Evolutionary conservation across 768 basidiomycete species (phyloP).

Genomic region (Lyophyllum atratum): DNA sequence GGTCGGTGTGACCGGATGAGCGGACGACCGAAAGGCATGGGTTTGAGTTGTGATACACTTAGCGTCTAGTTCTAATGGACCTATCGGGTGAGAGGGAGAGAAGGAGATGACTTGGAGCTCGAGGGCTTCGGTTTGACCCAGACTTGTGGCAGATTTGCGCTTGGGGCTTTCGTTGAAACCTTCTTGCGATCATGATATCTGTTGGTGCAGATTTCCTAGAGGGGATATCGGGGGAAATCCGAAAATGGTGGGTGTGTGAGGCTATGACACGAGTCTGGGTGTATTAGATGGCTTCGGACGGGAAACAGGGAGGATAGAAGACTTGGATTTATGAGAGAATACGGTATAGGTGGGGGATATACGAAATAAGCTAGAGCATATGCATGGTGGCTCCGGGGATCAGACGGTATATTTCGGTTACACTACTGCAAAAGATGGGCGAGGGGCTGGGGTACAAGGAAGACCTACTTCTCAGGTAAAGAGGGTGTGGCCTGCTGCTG

Average conservation of each 20-base stretch:
- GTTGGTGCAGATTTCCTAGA: slow-evolving; percentile 2
- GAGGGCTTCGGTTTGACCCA: neutral
- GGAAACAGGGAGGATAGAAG: neutral
- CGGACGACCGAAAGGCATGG: neutral
- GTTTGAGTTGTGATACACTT: neutral
- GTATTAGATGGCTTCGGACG: neutral
- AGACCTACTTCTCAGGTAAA: neutral
- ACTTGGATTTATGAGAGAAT: neutral
- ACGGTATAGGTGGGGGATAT: neutral
- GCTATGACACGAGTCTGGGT: neutral
- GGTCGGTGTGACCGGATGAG: neutral
- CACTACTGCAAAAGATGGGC: neutral
- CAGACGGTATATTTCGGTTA: neutral
- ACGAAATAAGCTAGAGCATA: neutral
- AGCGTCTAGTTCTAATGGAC: too few relatives aligned
- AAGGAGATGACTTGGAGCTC: too few relatives aligned
- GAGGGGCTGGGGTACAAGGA: neutral
- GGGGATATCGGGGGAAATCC: neutral
- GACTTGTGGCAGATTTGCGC: neutral
- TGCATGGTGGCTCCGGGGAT: neutral
- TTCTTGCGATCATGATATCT: slow-evolving; percentile 7
- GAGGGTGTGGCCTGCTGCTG: neutral
- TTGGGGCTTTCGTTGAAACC: neutral
- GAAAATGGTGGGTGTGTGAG: neutral
- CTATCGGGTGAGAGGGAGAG: too few relatives aligned